Evolutionary conservation across 352 stramenopile species (phyloP).

Genomic region (Blastocystis sp.): DNA sequence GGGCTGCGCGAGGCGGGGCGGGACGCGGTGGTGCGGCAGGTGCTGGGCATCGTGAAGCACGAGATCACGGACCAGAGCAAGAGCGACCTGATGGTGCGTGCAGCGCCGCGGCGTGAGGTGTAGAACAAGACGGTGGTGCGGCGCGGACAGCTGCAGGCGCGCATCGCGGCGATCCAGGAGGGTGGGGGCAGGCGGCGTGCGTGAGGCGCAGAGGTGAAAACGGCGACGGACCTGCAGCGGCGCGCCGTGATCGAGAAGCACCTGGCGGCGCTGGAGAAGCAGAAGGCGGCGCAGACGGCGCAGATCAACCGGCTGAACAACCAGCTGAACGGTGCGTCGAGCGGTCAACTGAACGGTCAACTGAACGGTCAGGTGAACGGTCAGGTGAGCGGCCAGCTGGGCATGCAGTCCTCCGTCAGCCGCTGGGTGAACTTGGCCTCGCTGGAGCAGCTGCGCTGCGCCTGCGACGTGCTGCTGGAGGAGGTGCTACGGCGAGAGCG

Average conservation of each 20-base stretch:
- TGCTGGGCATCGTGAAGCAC: not conserved
- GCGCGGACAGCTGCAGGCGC: constrained; percentile 15
- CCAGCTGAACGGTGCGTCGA: not conserved
- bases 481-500: not conserved
- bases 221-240: not conserved
- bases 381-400: constrained; percentile 3
- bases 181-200: not conserved
- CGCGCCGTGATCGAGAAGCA: not conserved
- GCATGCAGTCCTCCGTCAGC: not conserved
- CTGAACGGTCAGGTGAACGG: not conserved
- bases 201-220: not conserved
- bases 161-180: constrained; percentile 15
- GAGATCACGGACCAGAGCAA: not conserved
- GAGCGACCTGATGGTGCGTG: not conserved
- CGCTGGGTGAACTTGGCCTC: constrained; percentile 12
- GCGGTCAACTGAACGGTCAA: not conserved
- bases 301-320: constrained; percentile 26
- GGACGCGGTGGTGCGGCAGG: not conserved
- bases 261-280: not conserved
- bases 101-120: not conserved
- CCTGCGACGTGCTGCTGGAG: constrained; percentile 26
- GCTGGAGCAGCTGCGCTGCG: constrained; percentile 29
- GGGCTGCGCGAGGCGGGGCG: not conserved
- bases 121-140: not conserved
- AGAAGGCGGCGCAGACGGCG: constrained; percentile 29